Evolutionary conservation across 441 rosid genomes (phyloP).

Genomic region (Daphne laureola): DNA sequence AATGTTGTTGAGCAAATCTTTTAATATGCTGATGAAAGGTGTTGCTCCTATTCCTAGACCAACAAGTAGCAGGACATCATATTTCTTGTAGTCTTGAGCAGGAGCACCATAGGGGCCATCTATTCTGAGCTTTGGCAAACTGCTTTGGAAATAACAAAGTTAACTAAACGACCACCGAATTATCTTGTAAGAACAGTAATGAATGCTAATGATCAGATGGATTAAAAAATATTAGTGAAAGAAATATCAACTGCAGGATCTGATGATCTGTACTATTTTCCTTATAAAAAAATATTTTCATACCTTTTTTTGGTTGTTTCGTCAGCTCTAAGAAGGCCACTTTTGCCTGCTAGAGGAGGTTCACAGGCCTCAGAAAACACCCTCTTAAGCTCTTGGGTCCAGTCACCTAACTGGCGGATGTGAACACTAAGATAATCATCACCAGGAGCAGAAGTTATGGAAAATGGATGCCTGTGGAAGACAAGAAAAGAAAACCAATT

Average conservation of each 20-base stretch:
- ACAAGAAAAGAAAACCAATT: constrained; percentile 1
- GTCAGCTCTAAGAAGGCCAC: constrained; percentile 91
- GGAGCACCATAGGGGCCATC: constrained; percentile 99
- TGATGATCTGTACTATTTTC: no score
- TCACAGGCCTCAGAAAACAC: constrained; percentile 72
- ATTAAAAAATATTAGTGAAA: neutral
- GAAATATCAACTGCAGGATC: neutral
- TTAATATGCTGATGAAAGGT: constrained; percentile 86
- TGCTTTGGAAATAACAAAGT: constrained; percentile 21
- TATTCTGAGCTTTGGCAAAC: constrained; percentile 79
- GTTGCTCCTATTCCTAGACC: constrained; percentile 98
- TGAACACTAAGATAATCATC: constrained; percentile 89
- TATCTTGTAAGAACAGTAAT: neutral
- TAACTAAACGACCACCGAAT: neutral
- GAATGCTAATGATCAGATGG: no score
- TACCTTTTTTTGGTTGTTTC: constrained; percentile 75
- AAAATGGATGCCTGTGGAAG: constrained; percentile 89
- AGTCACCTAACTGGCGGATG: constrained; percentile 85
- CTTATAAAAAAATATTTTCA: neutral
- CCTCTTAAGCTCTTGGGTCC: constrained; percentile 87
- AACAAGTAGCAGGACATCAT: constrained; percentile 77
- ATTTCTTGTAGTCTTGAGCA: constrained; percentile 77
- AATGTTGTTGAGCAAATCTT: constrained; percentile 73
- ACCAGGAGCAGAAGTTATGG: constrained; percentile 89
- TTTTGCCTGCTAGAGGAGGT: constrained; percentile 67